Evolutionary conservation across 208 protist genomes (phyloP).

Genomic region (Leptomonas seymouri): DNA sequence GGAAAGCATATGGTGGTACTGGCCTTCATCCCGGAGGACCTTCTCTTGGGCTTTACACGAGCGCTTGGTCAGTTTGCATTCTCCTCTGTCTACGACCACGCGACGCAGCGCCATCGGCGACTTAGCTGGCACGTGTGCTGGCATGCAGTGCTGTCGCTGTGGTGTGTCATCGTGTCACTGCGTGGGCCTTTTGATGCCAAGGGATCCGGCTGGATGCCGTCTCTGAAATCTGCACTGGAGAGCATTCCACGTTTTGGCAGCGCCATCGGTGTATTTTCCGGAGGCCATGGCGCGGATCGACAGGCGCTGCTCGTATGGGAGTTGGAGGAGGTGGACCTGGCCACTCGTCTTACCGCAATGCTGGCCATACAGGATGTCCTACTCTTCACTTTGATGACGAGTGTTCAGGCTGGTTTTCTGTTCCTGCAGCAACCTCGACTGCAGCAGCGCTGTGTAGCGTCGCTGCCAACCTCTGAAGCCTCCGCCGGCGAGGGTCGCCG

Average conservation of each 20-base stretch:
- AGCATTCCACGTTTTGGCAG: conserved; percentile 51
- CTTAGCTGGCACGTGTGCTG: conserved; percentile 66
- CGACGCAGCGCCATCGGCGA: conserved; percentile 31
- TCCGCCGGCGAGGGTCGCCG: conserved; percentile 16
- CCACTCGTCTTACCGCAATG: conserved; percentile 41
- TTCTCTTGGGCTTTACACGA: conserved; percentile 39
- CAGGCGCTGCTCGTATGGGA: conserved; percentile 55
- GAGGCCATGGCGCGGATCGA: conserved; percentile 5
- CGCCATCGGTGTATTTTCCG: conserved; percentile 56
- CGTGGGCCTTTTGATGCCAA: conserved; percentile 14
- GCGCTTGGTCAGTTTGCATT: conserved; percentile 58
- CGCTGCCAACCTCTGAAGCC: conserved; percentile 10
- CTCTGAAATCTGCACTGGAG: conserved; percentile 32
- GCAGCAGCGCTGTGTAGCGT: conserved; percentile 23
- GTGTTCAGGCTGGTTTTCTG: conserved; percentile 57
- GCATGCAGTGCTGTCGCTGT: conserved; percentile 55
- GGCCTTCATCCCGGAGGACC: conserved; percentile 32
- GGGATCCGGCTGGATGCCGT: conserved; percentile 38
- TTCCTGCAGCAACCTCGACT: conserved; percentile 26
- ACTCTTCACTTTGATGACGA: conserved; percentile 35
- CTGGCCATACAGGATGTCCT: conserved; percentile 43
- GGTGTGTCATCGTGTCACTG: conserved; percentile 18
- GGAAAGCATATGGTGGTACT: conserved; percentile 15
- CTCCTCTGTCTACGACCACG: conserved; percentile 39
- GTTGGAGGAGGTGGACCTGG: conserved; percentile 56